Conservation (phyloP, 192 early-diverging fungal species). For the Cladochytrium replicatum region DNA sequence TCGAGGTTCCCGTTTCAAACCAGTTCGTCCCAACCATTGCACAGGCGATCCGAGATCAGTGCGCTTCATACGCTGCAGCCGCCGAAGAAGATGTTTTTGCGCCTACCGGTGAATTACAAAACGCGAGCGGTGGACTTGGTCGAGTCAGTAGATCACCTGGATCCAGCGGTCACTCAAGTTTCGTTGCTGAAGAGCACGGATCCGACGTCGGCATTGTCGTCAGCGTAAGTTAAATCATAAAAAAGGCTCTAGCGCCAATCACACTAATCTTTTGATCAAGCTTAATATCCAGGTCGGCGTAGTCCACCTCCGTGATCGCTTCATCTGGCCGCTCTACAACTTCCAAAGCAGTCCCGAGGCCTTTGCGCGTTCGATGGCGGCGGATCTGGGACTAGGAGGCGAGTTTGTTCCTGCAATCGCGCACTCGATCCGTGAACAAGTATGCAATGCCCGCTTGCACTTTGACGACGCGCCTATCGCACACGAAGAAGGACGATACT, state of each 20-base stretch:
- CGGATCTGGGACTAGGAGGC: slow-evolving; percentile 69
- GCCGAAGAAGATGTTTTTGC: slow-evolving; percentile 24
- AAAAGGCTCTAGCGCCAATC: no score
- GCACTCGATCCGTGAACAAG: slow-evolving; percentile 64
- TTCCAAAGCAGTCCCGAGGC: slow-evolving; percentile 48
- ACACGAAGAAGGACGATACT: not conserved
- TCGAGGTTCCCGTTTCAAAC: slow-evolving; percentile 13
- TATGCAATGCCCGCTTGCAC: slow-evolving; percentile 37
- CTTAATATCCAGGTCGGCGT: slow-evolving; percentile 78
- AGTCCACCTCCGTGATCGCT: slow-evolving; percentile 69
- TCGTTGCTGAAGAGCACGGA: not conserved
- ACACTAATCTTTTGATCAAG: no score
- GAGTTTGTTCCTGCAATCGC: slow-evolving; percentile 71
- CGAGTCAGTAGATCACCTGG: no score
- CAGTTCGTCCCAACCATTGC: slow-evolving; percentile 58
- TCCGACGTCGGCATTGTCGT: not conserved
- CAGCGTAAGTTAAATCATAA: not conserved
- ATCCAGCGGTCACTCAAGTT: not conserved
- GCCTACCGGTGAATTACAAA: no score
- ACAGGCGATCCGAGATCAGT: slow-evolving; percentile 62
- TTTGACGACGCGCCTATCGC: slow-evolving; percentile 18
- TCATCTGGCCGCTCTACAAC: slow-evolving; percentile 80
- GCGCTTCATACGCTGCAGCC: slow-evolving; percentile 31
- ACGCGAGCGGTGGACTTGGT: no score
- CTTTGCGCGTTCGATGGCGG: slow-evolving; percentile 53